Conservation (phyloP, 2,329 filamentous ascomycete genomes). For the Acephala macrosclerotiorum region DNA sequence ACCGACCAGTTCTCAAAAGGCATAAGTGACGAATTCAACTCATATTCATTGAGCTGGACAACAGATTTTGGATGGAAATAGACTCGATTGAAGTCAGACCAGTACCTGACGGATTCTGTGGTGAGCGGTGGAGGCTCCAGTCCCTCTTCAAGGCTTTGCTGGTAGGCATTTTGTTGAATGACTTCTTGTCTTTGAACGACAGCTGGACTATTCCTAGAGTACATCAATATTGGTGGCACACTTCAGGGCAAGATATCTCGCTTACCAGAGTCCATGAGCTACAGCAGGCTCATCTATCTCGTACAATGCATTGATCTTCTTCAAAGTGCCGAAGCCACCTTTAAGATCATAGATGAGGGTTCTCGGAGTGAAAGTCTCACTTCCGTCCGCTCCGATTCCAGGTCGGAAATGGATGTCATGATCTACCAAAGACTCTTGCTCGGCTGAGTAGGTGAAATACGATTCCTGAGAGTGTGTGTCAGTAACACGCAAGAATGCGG, state of each 20-base stretch:
- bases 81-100: conserved; percentile 95
- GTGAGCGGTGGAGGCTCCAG: conserved; percentile 68
- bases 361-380: conserved; percentile 90
- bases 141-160: conserved; percentile 79
- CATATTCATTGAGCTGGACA: conserved; percentile 86
- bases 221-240: conserved; percentile 16
- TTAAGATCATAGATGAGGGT: conserved; percentile 96
- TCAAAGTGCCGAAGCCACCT: conserved; percentile 87
- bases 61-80: conserved; percentile 91
- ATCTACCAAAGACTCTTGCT: conserved; percentile 73
- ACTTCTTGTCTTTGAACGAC: conserved; percentile 72
- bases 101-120: conserved; percentile 82
- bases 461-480: conserved; percentile 72
- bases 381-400: conserved; percentile 81
- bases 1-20: conserved; percentile 81
- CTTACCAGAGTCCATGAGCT: conserved; percentile 49
- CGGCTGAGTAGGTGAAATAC: conserved; percentile 86
- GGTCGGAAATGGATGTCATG: conserved; percentile 90
- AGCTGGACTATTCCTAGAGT: conserved; percentile 67
- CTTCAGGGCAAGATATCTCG: not conserved
- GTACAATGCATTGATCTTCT: conserved; percentile 89
- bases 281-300: conserved; percentile 45
- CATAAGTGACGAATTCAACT: conserved; percentile 79
- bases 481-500: conserved; percentile 14
- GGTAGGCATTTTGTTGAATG: conserved; percentile 78